phyloP scores from a whole-genome alignment of 1,284 basidiomycete species.

The Malassezia japonica region DNA sequence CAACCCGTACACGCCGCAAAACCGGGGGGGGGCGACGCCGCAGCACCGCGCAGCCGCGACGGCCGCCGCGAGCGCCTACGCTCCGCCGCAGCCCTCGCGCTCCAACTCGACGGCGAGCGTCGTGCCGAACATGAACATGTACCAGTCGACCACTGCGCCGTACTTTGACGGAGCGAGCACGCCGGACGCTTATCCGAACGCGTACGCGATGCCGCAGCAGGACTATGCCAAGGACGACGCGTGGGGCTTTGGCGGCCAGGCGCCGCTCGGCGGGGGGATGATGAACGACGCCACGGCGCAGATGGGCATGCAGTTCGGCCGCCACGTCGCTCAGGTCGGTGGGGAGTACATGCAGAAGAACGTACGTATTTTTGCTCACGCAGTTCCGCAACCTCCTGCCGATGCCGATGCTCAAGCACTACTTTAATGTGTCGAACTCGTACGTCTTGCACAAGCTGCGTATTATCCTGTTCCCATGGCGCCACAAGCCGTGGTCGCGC shows the following conservation, averaged over 20 bases:
- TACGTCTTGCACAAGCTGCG: conserved; percentile 87
- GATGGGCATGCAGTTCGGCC: conserved; percentile 90
- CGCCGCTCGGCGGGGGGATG: conserved; percentile 18
- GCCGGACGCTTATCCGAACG: neutral
- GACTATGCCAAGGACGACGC: neutral
- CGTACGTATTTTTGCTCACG: conserved; percentile 53
- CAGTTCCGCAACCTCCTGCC: conserved; percentile 31
- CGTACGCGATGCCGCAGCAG: neutral
- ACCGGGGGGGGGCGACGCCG: neutral
- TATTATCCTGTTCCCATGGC: conserved; percentile 90
- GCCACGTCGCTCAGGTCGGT: conserved; percentile 80
- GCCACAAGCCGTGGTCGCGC: conserved; percentile 54
- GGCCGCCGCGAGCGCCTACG: neutral
- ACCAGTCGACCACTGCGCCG: conserved; percentile 1
- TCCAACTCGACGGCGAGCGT: conserved; percentile 8
- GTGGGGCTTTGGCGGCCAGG: conserved; percentile 8
- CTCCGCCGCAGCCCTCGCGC: conserved; percentile 10
- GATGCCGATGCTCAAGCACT: conserved; percentile 62
- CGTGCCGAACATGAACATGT: conserved; percentile 9
- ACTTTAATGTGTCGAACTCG: conserved; percentile 92
- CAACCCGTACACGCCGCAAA: neutral
- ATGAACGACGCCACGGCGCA: conserved; percentile 89
- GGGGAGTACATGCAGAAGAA: conserved; percentile 94
- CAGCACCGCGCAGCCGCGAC: neutral
- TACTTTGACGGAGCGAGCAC: neutral